Evolutionary conservation across 805 yeast species (phyloP).

Genomic region (Starmerella cellae): DNA sequence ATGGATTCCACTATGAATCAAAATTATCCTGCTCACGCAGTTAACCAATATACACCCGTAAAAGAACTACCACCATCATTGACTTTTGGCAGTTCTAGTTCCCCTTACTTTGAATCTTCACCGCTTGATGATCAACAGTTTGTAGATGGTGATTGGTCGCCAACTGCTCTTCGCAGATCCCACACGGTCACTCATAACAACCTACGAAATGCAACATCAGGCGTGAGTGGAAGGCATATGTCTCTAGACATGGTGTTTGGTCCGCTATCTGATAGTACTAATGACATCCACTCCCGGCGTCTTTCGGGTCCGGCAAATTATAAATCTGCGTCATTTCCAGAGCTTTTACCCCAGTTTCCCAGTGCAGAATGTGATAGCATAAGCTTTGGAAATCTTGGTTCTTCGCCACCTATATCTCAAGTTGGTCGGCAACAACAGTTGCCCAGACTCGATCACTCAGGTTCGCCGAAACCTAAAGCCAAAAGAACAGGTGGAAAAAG

Average conservation of each 20-base stretch:
- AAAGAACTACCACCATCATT: constrained; percentile 15
- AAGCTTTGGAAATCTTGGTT: constrained; percentile 2
- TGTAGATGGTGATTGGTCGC: too few relatives aligned
- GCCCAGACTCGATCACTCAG: neutral
- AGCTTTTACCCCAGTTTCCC: constrained; percentile 14
- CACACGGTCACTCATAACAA: too few relatives aligned
- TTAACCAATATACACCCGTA: constrained; percentile 7
- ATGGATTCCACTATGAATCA: too few relatives aligned
- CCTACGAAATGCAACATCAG: too few relatives aligned
- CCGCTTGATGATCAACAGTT: constrained; percentile 1
- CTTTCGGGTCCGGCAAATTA: too few relatives aligned
- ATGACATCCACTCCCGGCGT: too few relatives aligned
- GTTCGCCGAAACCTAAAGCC: constrained; percentile 5
- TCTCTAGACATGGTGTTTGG: neutral
- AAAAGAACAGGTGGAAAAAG: neutral
- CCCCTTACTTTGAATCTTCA: constrained; percentile 11
- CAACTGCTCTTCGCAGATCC: too few relatives aligned
- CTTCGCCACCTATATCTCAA: constrained; percentile 13
- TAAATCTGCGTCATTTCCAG: neutral
- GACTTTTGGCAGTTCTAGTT: constrained; percentile 17
- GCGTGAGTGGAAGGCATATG: too few relatives aligned
- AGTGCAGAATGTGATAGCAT: neutral
- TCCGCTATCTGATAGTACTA: neutral
- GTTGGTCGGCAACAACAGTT: neutral
- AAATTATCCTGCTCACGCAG: neutral